A percentile compares a stretch with the other conserved stretches of the same genome.
phyloP scores from a whole-genome alignment of 148 eudicot species.

The Arbutus unedo region DNA sequence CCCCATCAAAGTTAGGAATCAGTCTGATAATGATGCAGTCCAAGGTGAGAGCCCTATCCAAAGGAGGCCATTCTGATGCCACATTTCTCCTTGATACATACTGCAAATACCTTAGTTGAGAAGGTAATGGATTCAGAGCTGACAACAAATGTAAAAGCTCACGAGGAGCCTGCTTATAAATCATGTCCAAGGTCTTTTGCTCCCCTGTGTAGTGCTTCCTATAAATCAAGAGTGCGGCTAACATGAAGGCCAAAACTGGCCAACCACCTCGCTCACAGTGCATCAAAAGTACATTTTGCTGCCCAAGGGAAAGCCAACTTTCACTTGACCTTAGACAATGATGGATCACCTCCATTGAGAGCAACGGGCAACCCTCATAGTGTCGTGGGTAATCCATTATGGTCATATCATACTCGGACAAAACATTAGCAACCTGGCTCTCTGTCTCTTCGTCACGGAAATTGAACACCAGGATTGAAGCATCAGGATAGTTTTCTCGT shows the following conservation, averaged over 20 bases:
- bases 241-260: conserved; percentile 91
- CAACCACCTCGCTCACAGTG: conserved; percentile 94
- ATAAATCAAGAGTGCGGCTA: conserved; percentile 75
- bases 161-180: conserved; percentile 83
- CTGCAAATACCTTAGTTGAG: conserved; percentile 86
- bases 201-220: conserved; percentile 73
- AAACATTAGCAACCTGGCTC: conserved; percentile 55
- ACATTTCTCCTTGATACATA: conserved; percentile 88
- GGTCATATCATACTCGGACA: conserved; percentile 71
- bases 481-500: conserved; percentile 58
- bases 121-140: conserved; percentile 76
- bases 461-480: conserved; percentile 74
- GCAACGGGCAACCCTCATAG: conserved; percentile 80
- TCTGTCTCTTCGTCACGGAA: conserved; percentile 45
- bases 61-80: conserved; percentile 82
- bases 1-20: conserved; percentile 59
- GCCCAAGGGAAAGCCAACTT: conserved; percentile 82
- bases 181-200: conserved; percentile 85
- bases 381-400: conserved; percentile 86
- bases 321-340: conserved; percentile 83
- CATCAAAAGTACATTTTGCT: conserved; percentile 74
- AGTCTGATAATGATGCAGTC: conserved; percentile 77
- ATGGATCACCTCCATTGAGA: conserved; percentile 76
- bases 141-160: conserved; percentile 66
- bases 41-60: conserved; percentile 65